Evolutionary conservation across 2,329 filamentous ascomycete genomes (phyloP), one percentile per base, ranked within the genome.

Genomic region (Coniochaeta sp.): DNA sequence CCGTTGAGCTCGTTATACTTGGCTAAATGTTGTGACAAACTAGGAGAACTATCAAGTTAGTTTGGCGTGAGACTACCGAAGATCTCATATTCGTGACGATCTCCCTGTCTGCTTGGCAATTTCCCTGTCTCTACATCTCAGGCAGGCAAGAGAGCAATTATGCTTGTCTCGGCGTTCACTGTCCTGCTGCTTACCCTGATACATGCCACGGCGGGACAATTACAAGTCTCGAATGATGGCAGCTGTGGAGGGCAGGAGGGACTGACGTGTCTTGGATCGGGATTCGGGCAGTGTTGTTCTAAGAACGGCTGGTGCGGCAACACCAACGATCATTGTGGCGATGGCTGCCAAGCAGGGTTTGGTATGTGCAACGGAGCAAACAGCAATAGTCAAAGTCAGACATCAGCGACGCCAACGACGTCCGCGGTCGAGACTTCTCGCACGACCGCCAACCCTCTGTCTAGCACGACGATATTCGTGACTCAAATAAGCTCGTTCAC

Each of bases 271-370:
- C 17, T 22, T 6, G 61, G 61, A 6, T 62, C 61, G 10, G 38
- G 19, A 19, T 62, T 58, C 42, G 61, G 61, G 14, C 26, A 60
- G 14, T 62, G 61, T 26, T 62, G 61, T 40, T 62, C 61, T 10
- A 57, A 59, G 34, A 59, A 62, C 36, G 61, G 61, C 7, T 62
- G 61, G 61, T 62, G 61, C 54, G 61, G 61, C 12, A 50, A 22
- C 16, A 55, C 59, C 16, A 14, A 28, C 4, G 61, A 62, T n/a
- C 61, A 62, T 42, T 62, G 61, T 50, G 59, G 54, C 19, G 36
- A 28, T 5, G 57, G 36, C 32, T 62, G 61, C 32, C 58, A 62
- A 32, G 58, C 26, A 24, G 24, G 10, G 32, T 62, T 60, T 58
- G 60, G 60, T 6, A 58, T 58, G n/a, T 59, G 57, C n/a, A 26